Conservation (phyloP, 2,329 filamentous ascomycete species). For the Plectosphaerella cucumerina region DNA sequence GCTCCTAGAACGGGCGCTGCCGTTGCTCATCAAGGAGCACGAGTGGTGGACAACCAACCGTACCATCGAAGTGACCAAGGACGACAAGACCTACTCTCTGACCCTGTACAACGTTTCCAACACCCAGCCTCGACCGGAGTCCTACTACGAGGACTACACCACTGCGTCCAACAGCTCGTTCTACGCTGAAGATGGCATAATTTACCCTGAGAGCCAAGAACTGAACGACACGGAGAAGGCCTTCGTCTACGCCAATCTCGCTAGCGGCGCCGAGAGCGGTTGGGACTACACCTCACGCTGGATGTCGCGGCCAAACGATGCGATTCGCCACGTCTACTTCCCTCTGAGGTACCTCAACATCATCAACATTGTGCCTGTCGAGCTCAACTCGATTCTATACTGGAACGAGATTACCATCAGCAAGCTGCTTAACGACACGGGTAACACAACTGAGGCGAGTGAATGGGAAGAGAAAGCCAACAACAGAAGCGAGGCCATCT, state of each 20-base stretch:
- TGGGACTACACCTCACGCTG: conserved; percentile 61
- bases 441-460: conserved; percentile 44
- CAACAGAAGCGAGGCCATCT: conserved; percentile 57
- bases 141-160: conserved; percentile 60
- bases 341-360: conserved; percentile 61
- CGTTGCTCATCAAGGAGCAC: conserved; percentile 60
- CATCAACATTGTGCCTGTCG: conserved; percentile 55
- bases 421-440: conserved; percentile 44
- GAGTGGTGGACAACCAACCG: conserved; percentile 60
- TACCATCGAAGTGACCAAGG: conserved; percentile 45
- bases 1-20: conserved; percentile 56
- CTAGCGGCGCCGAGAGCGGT: conserved; percentile 61
- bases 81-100: conserved; percentile 46
- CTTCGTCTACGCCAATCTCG: conserved; percentile 56
- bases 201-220: conserved; percentile 47
- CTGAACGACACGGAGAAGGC: conserved; percentile 50
- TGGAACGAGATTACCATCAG: conserved; percentile 59
- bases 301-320: conserved; percentile 53
- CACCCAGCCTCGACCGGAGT: conserved; percentile 64
- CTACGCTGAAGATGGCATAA: conserved; percentile 52
- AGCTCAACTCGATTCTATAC: conserved; percentile 66
- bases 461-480: conserved; percentile 46
- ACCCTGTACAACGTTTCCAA: conserved; percentile 60
- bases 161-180: conserved; percentile 64
- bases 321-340: conserved; percentile 57